These are phyloP conservation scores for Myxozyma nipponensis DNA, from an alignment of 805 yeast species.

Conservation along the genomic window DNA sequence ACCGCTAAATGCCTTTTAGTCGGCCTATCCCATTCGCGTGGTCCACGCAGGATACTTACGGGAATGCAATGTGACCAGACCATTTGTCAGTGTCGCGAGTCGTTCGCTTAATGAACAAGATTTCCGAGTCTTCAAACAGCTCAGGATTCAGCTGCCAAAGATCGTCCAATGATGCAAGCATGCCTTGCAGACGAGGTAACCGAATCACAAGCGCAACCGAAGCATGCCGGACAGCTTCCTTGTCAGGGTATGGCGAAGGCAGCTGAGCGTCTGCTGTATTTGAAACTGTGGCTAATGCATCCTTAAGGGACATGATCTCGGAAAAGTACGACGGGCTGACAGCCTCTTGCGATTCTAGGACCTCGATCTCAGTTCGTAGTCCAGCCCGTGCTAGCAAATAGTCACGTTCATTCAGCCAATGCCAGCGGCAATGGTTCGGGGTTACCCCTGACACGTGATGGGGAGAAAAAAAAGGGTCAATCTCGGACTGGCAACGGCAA, in stretches of 20 bases:
- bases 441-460: no score
- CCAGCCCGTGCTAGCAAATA: no score
- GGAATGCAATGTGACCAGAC: slow-evolving; percentile 43
- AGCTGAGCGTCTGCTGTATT: neutral
- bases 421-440: no score
- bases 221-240: slow-evolving; percentile 11
- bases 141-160: neutral
- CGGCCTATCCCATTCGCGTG: no score
- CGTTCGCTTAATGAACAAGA: slow-evolving; percentile 40
- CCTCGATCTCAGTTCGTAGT: no score
- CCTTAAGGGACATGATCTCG: neutral
- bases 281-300: neutral
- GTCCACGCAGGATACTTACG: slow-evolving; percentile 26
- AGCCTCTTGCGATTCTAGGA: no score
- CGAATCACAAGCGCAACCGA: slow-evolving; percentile 18
- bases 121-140: slow-evolving; percentile 29
- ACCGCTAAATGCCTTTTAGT: slow-evolving; percentile 31
- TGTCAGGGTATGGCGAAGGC: slow-evolving; percentile 4
- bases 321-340: no score
- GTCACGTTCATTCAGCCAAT: no score
- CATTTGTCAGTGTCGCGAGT: slow-evolving; percentile 38
- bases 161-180: slow-evolving; percentile 5
- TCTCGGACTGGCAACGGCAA: no score
- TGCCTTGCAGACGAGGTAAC: neutral
- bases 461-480: no score